phyloP scores from a whole-genome alignment of 371 early-diverging fungal species.

The Vairimorpha necatrix region DNA sequence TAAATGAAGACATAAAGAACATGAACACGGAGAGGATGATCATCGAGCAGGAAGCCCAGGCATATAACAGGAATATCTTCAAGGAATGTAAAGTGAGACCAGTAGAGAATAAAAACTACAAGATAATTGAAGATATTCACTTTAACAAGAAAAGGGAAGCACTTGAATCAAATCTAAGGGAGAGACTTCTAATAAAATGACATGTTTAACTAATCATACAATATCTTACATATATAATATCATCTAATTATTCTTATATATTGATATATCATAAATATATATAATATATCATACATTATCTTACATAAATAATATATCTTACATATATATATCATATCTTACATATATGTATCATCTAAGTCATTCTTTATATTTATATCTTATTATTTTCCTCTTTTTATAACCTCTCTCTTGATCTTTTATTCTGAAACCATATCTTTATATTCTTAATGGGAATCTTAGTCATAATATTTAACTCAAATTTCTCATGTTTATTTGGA shows the following conservation, averaged over 20 bases:
- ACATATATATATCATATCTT: too few species aligned
- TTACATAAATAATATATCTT: too few species aligned
- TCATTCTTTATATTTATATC: background rate
- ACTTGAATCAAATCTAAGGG: background rate
- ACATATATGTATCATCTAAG: too few species aligned
- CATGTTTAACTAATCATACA: too few species aligned
- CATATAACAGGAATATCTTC: background rate
- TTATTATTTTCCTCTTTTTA: conserved; percentile 1
- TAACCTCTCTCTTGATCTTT: conserved; percentile 59
- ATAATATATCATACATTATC: too few species aligned
- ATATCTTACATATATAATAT: too few species aligned
- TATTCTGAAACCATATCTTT: conserved; percentile 64
- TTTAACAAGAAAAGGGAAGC: conserved; percentile 13
- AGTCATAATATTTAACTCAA: background rate
- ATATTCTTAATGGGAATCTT: conserved; percentile 54
- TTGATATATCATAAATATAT: too few species aligned
- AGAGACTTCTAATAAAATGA: background rate
- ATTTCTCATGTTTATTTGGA: background rate
- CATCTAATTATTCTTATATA: too few species aligned
- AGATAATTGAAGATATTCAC: background rate
- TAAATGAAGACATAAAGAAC: conserved; percentile 25
- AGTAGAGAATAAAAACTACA: background rate
- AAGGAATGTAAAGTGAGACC: background rate
- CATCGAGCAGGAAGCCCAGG: conserved; percentile 29
- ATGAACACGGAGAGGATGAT: conserved; percentile 27